Evolutionary conservation across 192 early-diverging fungal species (phyloP), one percentile per base, ranked within the genome.

Genomic region (Rhizophagus sp.): DNA sequence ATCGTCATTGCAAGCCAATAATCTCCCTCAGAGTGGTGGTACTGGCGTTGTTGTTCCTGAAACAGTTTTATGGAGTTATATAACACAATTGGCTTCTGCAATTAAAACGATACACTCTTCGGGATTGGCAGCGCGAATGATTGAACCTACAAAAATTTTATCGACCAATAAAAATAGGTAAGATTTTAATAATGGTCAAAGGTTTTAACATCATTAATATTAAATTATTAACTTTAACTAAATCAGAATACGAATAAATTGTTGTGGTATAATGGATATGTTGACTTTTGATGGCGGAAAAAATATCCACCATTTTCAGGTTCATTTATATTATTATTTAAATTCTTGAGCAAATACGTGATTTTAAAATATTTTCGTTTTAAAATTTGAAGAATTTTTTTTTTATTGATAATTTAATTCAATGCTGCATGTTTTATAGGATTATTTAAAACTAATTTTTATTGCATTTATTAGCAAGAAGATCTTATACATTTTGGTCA

Each of bases 121-220:
- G 1, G 94, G 94, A 10, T 88, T 99, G 3, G 94, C 96, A 0
- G 92, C 92, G 25, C 87, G 95, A 19, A 83, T 88, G 5, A 90
- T 99, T 68, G 94, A 94, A 57, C 88, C 93, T 1, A 91, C 89
- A 57, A 98, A 97, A 76, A 94, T 98, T 39, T 77, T 97, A 24
- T 80, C 98, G 9, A 95, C 96, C 12, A 90, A 92, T 30, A 92
- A 94, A 78, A 96, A 96, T 84, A 87, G 97, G 87, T 92, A 82
- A 62, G 44, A 12, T 27, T n/a, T 47, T 15, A 73, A 52, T 41
- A 50, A 12, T 33, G 27, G 22, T 19, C 22, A 22, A 69, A 75
- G 25, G 25, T 22, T 64, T 12, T 73, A 57, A 27, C 47, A 44
- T 69, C 62, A 71, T 63, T 81, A 27, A 24, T 72, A 24, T 49